These are phyloP conservation scores for Centella asiatica DNA, from an alignment of 129 eudicot species.

Conservation along the genomic window DNA sequence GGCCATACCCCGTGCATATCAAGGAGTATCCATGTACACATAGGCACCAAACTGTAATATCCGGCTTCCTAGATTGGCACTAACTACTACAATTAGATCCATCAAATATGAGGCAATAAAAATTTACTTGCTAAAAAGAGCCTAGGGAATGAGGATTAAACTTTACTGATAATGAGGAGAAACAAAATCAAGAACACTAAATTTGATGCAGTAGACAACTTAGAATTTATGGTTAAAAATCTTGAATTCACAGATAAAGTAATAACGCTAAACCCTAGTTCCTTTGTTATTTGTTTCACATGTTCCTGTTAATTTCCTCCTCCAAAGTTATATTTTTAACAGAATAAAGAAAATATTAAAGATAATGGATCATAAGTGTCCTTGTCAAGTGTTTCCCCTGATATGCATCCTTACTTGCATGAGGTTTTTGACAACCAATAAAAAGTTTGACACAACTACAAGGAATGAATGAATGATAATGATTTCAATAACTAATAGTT, in stretches of 20 bases:
- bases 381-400: not conserved
- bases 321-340: no score
- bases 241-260: no score
- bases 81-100: not conserved
- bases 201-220: not conserved
- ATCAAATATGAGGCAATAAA: not conserved
- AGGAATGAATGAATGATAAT: no score
- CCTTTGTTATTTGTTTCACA: no score
- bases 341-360: no score
- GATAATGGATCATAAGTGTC: no score
- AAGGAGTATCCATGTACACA: no score
- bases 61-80: no score
- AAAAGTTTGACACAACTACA: not conserved
- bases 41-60: no score
- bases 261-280: no score
- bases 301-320: no score
- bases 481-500: not conserved
- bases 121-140: not conserved
- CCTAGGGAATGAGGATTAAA: not conserved
- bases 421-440: not conserved
- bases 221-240: not conserved
- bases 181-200: not conserved
- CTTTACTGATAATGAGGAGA: not conserved
- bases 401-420: not conserved
- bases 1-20: no score